Evolutionary conservation across 2,329 filamentous ascomycete genomes (phyloP).

Genomic region (Fusarium sp.): DNA sequence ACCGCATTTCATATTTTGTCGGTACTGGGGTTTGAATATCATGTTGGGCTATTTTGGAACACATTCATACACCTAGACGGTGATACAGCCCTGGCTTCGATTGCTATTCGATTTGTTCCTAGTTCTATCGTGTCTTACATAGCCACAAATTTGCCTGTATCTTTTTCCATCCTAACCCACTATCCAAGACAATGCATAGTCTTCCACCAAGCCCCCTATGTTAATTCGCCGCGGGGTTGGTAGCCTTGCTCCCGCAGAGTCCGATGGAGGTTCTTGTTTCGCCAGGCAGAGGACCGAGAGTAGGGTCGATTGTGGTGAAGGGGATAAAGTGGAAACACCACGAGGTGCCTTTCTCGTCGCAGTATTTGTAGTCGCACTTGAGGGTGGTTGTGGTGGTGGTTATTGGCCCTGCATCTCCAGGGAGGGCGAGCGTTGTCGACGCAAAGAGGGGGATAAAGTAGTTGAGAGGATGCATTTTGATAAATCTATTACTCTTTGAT

Average conservation of each 20-base stretch:
- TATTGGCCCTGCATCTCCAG: slow-evolving; percentile 6
- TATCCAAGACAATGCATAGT: not conserved
- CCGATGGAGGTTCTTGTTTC: slow-evolving; percentile 49
- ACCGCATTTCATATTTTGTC: not conserved
- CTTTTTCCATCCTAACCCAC: not conserved
- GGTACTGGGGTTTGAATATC: slow-evolving; percentile 7
- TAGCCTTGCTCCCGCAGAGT: slow-evolving; percentile 36
- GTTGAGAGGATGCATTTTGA: slow-evolving; percentile 14
- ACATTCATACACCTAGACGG: slow-evolving; percentile 11
- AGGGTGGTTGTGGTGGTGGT: slow-evolving; percentile 27
- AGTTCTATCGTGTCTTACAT: not conserved
- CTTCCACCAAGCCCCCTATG: not conserved
- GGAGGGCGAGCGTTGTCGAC: slow-evolving; percentile 15
- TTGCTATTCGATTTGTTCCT: not conserved
- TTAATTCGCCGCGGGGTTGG: not conserved
- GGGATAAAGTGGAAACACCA: slow-evolving; percentile 54
- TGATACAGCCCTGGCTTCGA: slow-evolving; percentile 19
- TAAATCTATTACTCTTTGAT: not conserved
- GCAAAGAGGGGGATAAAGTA: slow-evolving; percentile 15
- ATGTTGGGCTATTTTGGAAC: slow-evolving; percentile 13
- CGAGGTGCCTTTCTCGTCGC: slow-evolving; percentile 46
- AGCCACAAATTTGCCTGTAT: not conserved
- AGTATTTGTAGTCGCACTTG: slow-evolving; percentile 49
- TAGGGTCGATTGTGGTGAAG: slow-evolving; percentile 48
- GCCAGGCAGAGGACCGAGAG: slow-evolving; percentile 48